Evolutionary conservation across 2,329 filamentous ascomycete genomes (phyloP), one percentile per base, ranked within the genome.

Genomic region (Aureobasidium pullulans): DNA sequence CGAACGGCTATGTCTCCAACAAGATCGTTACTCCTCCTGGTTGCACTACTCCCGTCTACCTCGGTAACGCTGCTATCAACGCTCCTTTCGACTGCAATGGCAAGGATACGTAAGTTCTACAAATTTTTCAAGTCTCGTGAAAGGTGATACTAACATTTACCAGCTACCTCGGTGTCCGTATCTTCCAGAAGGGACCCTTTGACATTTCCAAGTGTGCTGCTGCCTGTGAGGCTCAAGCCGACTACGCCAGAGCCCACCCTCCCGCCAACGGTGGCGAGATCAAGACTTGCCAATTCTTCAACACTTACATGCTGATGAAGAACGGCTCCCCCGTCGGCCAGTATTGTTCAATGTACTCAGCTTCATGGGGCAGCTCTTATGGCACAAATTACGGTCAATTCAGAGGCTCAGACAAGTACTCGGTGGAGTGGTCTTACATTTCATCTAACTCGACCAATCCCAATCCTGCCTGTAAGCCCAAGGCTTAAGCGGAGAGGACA

Each of bases 241-340:
- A 43, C 39, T 64, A 62, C 59, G 59, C 49, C 13, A 16, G 28
- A 16, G 48, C 37, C 1, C 57, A 62, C 46, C 58, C 61, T 9
- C 49, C 61, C 6, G 7, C 43, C n/a, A 40, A 60, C 44, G 61
- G 59, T n/a, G 29, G 34, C 19, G 31, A 31, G 10, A 37, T 48
- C 40, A 57, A 65, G 64, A 70, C 65, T 10, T 73, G 70, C 66
- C 65, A 66, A 37, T 72, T 69, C 63, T 68, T 68, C 64, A 70
- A 72, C 59, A 69, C 70, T 2, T 71, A 72, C 60, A 50, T 71
- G 11, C 60, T 71, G n/a, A 61, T 66, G 37, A 66, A 67, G 50
- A 64, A 70, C 52, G 60, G 60, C 1, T 60, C 59, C 2, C 46
- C 64, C 4, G 31, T 63, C 5, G 63, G 64, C 6, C 68, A 72